Base-by-base conservation (phyloP, 768 basidiomycete species). In the Baorangia bicolor region DNA sequence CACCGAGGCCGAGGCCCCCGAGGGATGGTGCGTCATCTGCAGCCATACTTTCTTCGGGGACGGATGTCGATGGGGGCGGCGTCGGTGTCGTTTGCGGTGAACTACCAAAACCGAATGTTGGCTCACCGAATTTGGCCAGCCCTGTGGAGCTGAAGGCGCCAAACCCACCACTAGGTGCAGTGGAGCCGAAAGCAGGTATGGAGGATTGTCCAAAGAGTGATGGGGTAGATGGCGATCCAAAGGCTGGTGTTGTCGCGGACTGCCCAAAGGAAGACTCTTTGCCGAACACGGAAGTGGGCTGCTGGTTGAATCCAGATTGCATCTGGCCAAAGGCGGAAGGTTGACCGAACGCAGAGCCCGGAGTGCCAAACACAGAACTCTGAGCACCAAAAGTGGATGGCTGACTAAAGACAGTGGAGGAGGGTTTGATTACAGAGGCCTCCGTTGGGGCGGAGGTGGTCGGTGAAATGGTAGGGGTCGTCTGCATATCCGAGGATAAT, bases 381-480 rank as follows among this genome's bases (percentile, higher is more conserved):
- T 62, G 69, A 46, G 42, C 30, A 49, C 69, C 57, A 57, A 74
- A 62, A 12, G 68, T 61, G 4, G 72, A 59, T 23, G 70, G 39
- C 49, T 70, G 72, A 21, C 77, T 71, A 57, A 78, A 78, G 10
- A 67, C 65, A 51, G 76, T 41, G 11, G 71, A 49, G 4, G 70
- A 49, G 14, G 61, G 62, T 28, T 64, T 73, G 56, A 74, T 75
- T 12, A 61, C 49, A n/a, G 68, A 53, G 25, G 57, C 47, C 48
- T 64, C 56, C 35, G 68, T 51, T n/a, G 56, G 55, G 12, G 44
- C 45, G 43, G 64, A 52, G 18, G 49, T 37, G 6, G 55, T 60
- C 16, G 69, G 64, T 16, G 68, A 61, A 35, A 60, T 53, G 11
- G 53, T 51, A 28, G 69, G 71, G 25, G 63, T 68, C 2, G 54